phyloP scores from a whole-genome alignment of 805 yeast genomes.

The Ogataea philodendri region DNA sequence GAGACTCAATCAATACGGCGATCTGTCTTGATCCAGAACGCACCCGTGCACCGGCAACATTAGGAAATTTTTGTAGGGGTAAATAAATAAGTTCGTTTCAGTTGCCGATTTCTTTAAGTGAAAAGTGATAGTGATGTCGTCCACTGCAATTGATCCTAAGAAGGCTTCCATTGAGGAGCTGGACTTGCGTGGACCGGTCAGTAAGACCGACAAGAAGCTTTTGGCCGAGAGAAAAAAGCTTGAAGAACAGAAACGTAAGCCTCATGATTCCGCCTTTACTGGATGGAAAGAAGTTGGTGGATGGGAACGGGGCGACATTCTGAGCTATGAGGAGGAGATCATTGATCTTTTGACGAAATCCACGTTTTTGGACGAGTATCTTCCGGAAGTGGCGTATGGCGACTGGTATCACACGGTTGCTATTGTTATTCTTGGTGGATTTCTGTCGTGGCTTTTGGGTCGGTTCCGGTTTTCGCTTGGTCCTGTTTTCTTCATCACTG shows the following conservation, averaged over 20 bases:
- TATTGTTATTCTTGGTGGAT: conserved; percentile 60
- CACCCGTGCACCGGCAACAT: conserved; percentile 13
- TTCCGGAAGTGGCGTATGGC: conserved; percentile 79
- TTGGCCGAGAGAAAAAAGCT: conserved; percentile 19
- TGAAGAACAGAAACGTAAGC: conserved; percentile 36
- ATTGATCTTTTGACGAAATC: conserved; percentile 67
- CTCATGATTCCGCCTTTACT: conserved; percentile 66
- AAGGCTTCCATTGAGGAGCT: conserved; percentile 13
- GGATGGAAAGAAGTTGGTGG: conserved; percentile 97
- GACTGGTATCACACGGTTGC: conserved; percentile 97
- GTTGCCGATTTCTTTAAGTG: conserved; percentile 6
- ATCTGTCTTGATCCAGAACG: conserved; percentile 4
- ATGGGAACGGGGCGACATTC: conserved; percentile 67
- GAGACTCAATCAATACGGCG: conserved; percentile 19
- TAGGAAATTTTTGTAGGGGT: conserved; percentile 11
- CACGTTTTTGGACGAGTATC: conserved; percentile 69
- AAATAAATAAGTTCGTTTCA: conserved; percentile 15
- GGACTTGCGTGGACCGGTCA: conserved; percentile 29
- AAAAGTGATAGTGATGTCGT: conserved; percentile 7
- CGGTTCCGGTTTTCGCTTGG: conserved; percentile 73
- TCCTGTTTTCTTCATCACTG: conserved; percentile 70
- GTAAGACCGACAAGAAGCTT: conserved; percentile 25
- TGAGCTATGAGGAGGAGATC: conserved; percentile 67
- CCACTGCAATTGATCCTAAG: conserved; percentile 7
- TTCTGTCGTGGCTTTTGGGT: conserved; percentile 78